Conservation (phyloP, 192 early-diverging fungal genomes). For the Anaeromyces robustus region DNA sequence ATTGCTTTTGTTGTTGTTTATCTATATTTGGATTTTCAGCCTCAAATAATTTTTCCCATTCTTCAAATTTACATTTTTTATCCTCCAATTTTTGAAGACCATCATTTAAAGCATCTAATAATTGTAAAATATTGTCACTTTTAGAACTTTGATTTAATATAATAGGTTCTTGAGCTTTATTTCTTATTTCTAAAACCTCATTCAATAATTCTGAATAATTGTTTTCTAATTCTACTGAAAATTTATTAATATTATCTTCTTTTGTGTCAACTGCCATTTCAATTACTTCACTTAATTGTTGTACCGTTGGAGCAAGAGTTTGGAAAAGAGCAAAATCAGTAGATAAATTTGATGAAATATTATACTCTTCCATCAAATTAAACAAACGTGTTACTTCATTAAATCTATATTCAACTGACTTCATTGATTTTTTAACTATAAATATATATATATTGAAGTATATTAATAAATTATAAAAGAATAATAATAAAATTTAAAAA, state of each 20-base stretch:
- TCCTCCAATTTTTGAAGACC: constrained; percentile 21
- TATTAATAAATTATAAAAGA: no score
- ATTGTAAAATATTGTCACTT: constrained; percentile 28
- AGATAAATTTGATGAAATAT: constrained; percentile 28
- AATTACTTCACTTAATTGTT: constrained; percentile 30
- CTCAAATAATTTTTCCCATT: constrained; percentile 33
- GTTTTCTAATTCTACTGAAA: constrained; percentile 31
- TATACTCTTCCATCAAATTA: constrained; percentile 25
- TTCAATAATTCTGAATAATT: constrained; percentile 21
- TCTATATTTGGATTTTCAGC: constrained; percentile 11
- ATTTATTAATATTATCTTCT: constrained; percentile 36
- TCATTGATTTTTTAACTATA: constrained; percentile 24
- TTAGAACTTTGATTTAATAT: constrained; percentile 28
- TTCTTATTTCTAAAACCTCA: constrained; percentile 36
- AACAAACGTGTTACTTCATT: constrained; percentile 30
- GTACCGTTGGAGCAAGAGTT: constrained; percentile 34
- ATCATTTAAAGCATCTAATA: constrained; percentile 23
- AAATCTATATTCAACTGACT: constrained; percentile 21
- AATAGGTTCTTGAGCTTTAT: constrained; percentile 42
- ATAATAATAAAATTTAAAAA: no score
- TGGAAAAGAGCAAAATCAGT: constrained; percentile 43
- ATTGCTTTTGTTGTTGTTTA: constrained; percentile 4
- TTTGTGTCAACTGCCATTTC: constrained; percentile 40
- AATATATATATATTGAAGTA: constrained; percentile 3
- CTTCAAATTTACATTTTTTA: constrained; percentile 23